Conservation (phyloP, 768 basidiomycete genomes). For the Trametes sanguinea region DNA sequence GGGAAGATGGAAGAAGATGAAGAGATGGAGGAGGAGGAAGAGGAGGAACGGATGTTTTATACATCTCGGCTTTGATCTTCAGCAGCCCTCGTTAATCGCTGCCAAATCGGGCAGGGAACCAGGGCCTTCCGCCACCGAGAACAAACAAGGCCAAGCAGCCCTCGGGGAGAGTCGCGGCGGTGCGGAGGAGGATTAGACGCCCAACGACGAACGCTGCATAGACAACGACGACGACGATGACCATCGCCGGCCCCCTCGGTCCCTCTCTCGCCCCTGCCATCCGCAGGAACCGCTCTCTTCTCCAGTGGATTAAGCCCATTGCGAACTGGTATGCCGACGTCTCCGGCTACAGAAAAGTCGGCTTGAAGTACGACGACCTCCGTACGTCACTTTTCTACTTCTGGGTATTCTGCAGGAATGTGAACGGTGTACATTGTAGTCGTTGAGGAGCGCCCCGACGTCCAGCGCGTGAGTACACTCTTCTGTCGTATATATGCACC, state of each 20-base stretch:
- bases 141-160: constrained; percentile 48
- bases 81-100: constrained; percentile 21
- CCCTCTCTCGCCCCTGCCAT: constrained; percentile 77
- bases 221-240: constrained; percentile 30
- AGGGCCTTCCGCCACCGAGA: constrained; percentile 27
- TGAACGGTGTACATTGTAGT: constrained; percentile 42
- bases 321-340: constrained; percentile 82
- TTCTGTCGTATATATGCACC: not conserved
- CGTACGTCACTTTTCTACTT: constrained; percentile 51
- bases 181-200: constrained; percentile 9
- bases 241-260: constrained; percentile 65
- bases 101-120: constrained; percentile 27
- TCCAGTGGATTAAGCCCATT: constrained; percentile 70
- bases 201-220: constrained; percentile 17
- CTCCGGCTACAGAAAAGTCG: constrained; percentile 82
- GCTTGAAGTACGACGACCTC: constrained; percentile 94
- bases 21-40: constrained; percentile 27
- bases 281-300: constrained; percentile 66
- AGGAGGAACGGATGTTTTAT: constrained; percentile 32
- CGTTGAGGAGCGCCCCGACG: constrained; percentile 73
- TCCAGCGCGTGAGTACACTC: constrained; percentile 65
- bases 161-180: constrained; percentile 29
- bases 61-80: constrained; percentile 25
- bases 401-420: not conserved
- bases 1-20: constrained; percentile 33